These are phyloP conservation scores for Metarhizium rileyi DNA, from an alignment of 2,329 filamentous ascomycete genomes.

Conservation along the genomic window DNA sequence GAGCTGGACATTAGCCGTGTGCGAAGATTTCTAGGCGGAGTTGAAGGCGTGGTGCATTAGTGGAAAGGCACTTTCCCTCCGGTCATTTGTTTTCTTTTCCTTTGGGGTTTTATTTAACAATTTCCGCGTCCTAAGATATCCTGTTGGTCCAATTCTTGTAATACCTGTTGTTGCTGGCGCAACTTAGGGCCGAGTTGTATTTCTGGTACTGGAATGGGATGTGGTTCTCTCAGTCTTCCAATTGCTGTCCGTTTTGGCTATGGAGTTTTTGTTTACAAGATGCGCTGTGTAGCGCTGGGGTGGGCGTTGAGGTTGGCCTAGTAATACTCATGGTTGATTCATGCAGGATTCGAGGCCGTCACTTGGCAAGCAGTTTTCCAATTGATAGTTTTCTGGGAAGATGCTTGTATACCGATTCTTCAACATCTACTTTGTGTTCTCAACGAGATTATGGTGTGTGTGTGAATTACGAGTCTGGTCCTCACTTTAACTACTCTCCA, in stretches of 20 bases:
- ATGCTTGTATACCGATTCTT: not conserved
- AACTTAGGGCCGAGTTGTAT: not conserved
- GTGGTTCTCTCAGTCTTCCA: too few species aligned
- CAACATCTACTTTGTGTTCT: not conserved
- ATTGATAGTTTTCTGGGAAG: not conserved
- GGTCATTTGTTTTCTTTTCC: not conserved
- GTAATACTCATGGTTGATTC: not conserved
- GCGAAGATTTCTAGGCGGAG: slow-evolving; percentile 67
- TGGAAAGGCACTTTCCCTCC: slow-evolving; percentile 1
- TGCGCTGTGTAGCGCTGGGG: not conserved
- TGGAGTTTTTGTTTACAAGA: not conserved
- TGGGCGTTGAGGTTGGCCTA: not conserved
- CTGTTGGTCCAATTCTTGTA: not conserved
- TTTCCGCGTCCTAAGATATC: not conserved
- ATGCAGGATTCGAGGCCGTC: not conserved
- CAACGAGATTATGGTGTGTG: not conserved
- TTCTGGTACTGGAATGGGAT: not conserved
- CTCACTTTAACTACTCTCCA: not conserved
- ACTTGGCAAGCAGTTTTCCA: not conserved
- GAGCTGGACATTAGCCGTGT: slow-evolving; percentile 70
- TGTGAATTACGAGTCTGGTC: not conserved
- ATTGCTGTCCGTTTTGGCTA: not conserved
- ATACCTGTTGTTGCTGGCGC: not conserved
- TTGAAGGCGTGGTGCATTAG: slow-evolving; percentile 52
- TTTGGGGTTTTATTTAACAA: slow-evolving; percentile 1